A percentile compares a stretch with the other conserved stretches of the same genome.
These are phyloP conservation scores for Termitomyces titanicus DNA, from an alignment of 768 basidiomycete species.

Conservation along the genomic window DNA sequence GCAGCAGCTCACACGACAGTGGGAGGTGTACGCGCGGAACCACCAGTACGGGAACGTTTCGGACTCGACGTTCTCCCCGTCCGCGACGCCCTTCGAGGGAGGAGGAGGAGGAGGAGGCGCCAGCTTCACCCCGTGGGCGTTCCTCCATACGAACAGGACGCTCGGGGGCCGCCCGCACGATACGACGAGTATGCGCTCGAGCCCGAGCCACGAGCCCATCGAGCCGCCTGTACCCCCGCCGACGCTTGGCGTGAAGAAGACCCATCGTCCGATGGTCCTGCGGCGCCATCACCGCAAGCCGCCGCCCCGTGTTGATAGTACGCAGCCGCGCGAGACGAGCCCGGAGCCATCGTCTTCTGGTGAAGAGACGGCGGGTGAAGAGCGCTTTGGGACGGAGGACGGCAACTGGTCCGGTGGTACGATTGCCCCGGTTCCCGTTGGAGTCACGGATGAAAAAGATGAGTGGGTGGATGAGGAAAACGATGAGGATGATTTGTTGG, in stretches of 20 bases:
- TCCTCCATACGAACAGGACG: constrained; percentile 52
- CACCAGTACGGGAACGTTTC: constrained; percentile 52
- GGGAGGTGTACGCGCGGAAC: constrained; percentile 76
- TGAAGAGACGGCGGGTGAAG: constrained; percentile 78
- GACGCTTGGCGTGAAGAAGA: constrained; percentile 43
- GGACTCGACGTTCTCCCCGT: constrained; percentile 76
- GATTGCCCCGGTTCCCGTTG: constrained; percentile 13
- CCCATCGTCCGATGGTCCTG: constrained; percentile 11
- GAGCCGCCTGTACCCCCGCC: constrained; percentile 48
- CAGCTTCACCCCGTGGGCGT: constrained; percentile 74
- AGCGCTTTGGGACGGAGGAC: constrained; percentile 36
- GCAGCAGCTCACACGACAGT: constrained; percentile 71
- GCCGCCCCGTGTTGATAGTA: constrained; percentile 78
- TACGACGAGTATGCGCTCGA: constrained; percentile 62
- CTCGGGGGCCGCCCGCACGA: constrained; percentile 41
- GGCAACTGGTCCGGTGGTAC: constrained; percentile 31
- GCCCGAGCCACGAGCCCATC: constrained; percentile 68
- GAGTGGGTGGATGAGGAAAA: constrained; percentile 77
- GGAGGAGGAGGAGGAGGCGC: constrained; percentile 13
- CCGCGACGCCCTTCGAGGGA: constrained; percentile 68
- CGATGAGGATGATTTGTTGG: constrained; percentile 67
- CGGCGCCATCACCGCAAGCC: constrained; percentile 37
- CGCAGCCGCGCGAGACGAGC: constrained; percentile 78
- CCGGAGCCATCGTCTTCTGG: constrained; percentile 74
- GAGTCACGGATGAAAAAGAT: constrained; percentile 39